A percentile compares a stretch with the other conserved stretches of the same genome.
These are phyloP conservation scores for Arachnopeziza araneosa DNA, from an alignment of 2,329 filamentous ascomycete genomes.

Conservation along the genomic window DNA sequence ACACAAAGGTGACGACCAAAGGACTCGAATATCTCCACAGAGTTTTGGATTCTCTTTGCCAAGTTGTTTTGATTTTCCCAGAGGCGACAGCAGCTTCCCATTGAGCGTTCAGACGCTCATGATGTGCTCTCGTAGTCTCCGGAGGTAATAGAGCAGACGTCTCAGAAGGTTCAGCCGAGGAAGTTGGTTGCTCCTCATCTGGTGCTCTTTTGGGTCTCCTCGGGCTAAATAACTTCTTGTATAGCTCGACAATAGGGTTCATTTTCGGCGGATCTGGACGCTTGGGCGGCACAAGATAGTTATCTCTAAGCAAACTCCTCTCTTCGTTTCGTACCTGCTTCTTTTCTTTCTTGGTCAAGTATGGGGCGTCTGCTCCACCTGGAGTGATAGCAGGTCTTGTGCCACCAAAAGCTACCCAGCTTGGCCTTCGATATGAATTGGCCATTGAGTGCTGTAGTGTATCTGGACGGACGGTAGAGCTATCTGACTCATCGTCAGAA, in stretches of 20 bases:
- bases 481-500: constrained; percentile 36
- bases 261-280: constrained; percentile 35
- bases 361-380: constrained; percentile 39
- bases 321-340: constrained; percentile 53
- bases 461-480: constrained; percentile 31
- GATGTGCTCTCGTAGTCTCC: constrained; percentile 41
- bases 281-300: constrained; percentile 60
- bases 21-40: constrained; percentile 66
- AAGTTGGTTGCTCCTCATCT: constrained; percentile 32
- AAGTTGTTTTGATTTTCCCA: constrained; percentile 81
- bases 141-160: constrained; percentile 36
- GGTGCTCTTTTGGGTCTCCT: constrained; percentile 39
- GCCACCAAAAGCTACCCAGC: constrained; percentile 68
- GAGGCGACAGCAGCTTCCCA: constrained; percentile 82
- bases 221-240: constrained; percentile 47
- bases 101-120: constrained; percentile 60
- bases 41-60: constrained; percentile 83
- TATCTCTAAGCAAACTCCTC: constrained; percentile 57
- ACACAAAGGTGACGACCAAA: constrained; percentile 66
- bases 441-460: constrained; percentile 45
- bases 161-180: constrained; percentile 33
- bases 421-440: constrained; percentile 69
- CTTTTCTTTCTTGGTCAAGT: constrained; percentile 49
- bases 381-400: constrained; percentile 65
- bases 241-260: constrained; percentile 35